phyloP scores from a whole-genome alignment of 805 yeast genomes.

The Brettanomyces bruxellensis region DNA sequence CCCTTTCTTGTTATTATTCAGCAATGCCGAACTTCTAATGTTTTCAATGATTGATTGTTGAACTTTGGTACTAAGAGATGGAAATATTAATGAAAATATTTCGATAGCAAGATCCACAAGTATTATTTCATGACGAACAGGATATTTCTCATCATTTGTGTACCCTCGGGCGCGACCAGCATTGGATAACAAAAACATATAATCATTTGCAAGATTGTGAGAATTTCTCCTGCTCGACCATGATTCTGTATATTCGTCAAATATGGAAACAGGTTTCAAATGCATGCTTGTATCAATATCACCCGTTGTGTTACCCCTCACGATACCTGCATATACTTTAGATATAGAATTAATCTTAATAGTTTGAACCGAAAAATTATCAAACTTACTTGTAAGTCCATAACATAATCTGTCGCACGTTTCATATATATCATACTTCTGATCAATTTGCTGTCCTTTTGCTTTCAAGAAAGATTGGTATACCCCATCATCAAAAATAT shows the following conservation, averaged over 20 bases:
- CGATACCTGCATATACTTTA: slow-evolving; percentile 11
- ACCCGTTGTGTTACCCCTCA: slow-evolving; percentile 21
- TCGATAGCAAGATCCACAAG: slow-evolving; percentile 74
- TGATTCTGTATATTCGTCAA: slow-evolving; percentile 28
- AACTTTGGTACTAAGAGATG: slow-evolving; percentile 63
- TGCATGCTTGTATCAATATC: slow-evolving; percentile 14
- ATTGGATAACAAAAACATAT: slow-evolving; percentile 24
- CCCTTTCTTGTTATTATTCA: slow-evolving; percentile 22
- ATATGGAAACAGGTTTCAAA: slow-evolving; percentile 4
- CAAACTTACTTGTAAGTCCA: slow-evolving; percentile 35
- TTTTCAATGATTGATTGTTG: slow-evolving; percentile 86
- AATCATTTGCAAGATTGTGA: slow-evolving; percentile 33
- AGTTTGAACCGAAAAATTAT: slow-evolving; percentile 18
- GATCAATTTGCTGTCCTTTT: slow-evolving; percentile 6
- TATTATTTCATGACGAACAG: slow-evolving; percentile 40
- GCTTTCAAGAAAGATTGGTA: slow-evolving; percentile 4
- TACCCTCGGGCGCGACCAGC: slow-evolving; percentile 23
- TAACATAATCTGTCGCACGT: slow-evolving; percentile 29
- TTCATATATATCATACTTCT: slow-evolving; percentile 25
- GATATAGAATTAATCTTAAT: too few species aligned
- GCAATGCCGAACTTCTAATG: slow-evolving; percentile 46
- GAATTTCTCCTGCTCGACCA: slow-evolving; percentile 28
- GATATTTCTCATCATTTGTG: slow-evolving; percentile 24
- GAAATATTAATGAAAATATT: slow-evolving; percentile 62
- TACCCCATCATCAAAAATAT: background rate